phyloP scores from a whole-genome alignment of 23 red algal species.

The Agarophyton chilense region DNA sequence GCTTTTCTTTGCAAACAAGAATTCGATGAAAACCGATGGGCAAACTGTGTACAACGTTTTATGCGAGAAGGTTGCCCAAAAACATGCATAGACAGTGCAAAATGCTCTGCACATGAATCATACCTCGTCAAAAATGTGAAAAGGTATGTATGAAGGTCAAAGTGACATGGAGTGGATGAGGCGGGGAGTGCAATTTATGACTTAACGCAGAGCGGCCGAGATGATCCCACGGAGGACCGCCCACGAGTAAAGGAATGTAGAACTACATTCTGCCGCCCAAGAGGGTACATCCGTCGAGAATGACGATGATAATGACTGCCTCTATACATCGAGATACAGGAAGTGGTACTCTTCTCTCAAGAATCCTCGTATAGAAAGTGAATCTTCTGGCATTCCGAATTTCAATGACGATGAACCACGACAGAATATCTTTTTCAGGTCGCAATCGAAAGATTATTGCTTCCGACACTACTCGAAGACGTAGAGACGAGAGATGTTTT shows the following conservation, averaged over 20 bases:
- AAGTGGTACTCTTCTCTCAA: not conserved
- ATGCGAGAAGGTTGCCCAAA: no score
- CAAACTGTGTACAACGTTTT: no score
- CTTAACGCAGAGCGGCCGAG: constrained; percentile 81
- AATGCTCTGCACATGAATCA: no score
- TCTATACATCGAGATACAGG: not conserved
- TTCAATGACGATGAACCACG: constrained; percentile 64
- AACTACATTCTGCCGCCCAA: not conserved
- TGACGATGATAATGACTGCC: not conserved
- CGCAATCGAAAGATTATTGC: constrained; percentile 87
- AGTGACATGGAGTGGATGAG: constrained; percentile 94
- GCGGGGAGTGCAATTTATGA: constrained; percentile 89
- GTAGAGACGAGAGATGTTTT: constrained; percentile 48
- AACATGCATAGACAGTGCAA: no score
- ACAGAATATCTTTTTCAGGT: constrained; percentile 47
- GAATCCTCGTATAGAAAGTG: not conserved
- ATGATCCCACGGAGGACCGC: constrained; percentile 71
- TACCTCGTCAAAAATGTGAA: no score
- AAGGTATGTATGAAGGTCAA: constrained; percentile 81
- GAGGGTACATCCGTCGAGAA: not conserved
- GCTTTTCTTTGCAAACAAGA: no score
- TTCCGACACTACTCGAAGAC: constrained; percentile 67
- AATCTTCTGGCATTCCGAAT: constrained; percentile 5
- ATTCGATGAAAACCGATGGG: no score
- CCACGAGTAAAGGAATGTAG: constrained; percentile 39